Conservation (phyloP, 345 rosid species). For the Anacardium occidentale region DNA sequence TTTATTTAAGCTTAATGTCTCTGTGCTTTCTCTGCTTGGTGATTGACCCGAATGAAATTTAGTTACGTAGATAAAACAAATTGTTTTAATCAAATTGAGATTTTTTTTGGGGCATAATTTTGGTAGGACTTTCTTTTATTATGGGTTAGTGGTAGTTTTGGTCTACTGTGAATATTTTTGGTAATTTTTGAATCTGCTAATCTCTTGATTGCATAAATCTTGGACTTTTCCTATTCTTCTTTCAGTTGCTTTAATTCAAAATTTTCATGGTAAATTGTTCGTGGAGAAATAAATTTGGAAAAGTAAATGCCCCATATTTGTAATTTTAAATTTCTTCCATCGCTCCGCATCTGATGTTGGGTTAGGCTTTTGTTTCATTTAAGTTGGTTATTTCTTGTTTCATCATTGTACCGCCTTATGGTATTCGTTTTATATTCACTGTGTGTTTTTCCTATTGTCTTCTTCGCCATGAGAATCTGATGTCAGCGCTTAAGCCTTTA, state of each 20-base stretch:
- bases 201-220: not conserved
- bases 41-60: not conserved
- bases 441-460: not conserved
- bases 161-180: constrained; percentile 7
- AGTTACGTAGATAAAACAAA: not conserved
- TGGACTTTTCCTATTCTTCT: not conserved
- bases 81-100: not conserved
- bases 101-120: not conserved
- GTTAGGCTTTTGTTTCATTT: not conserved
- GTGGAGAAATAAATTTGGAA: not conserved
- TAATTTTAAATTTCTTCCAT: not conserved
- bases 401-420: too few species aligned
- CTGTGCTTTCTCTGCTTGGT: not conserved
- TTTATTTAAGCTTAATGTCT: not conserved
- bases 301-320: too few species aligned
- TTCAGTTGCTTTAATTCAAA: not conserved
- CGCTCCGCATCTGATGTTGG: not conserved
- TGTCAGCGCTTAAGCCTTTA: not conserved
- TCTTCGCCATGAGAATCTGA: not conserved
- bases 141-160: not conserved
- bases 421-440: not conserved
- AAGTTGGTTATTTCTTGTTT: not conserved
- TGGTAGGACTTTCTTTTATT: not conserved
- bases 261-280: not conserved
- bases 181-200: not conserved